Base-by-base conservation (phyloP, 2,329 filamentous ascomycete genomes). In the Colletotrichum destructivum region DNA sequence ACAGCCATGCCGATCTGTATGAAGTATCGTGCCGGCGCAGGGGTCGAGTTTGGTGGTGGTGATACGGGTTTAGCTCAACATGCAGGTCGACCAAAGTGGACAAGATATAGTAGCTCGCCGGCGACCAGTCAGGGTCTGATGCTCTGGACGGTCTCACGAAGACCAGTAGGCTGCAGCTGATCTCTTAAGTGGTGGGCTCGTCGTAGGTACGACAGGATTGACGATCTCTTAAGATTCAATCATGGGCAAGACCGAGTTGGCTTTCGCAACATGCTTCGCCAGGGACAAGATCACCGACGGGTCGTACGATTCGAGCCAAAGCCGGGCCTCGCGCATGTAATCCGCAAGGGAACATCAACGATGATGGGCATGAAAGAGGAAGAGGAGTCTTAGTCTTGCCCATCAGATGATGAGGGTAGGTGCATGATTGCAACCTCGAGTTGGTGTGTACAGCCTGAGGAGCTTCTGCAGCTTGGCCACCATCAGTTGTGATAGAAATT, bases 51-150 rank as follows among this genome's bases (percentile, higher is more conserved):
- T 42, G 69, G 55, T 57, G 52, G 42, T 44, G 54, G 65, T 72
- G 60, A 64, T 64, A 69, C 69, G 62, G 66, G 66, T 71, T 69
- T 67, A 67, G 69, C 64, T 57, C 51, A 56, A 51, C 23, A 73
- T 73, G 72, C 69, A 72, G 21, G 56, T 69, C 54, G 69, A 66
- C 42, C 64, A 59, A 72, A 73, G 26, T 26, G 59, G 72, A 49
- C 49, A 69, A 69, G 55, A 56, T 62, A 71, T 59, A 71, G 57
- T 67, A 71, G 47, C 57, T 44, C 42, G 35, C 63, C 49, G 55
- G 21, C 52, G 18, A 26, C 69, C 46, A 54, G 40, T 52, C 51
- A 59, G 42, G 47, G 38, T 72, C 44, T n/a, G 15, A 51, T 68
- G 47, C 62, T 38, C 31, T 42, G n/a, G 49, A 16, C 26, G 23